phyloP scores from a whole-genome alignment of 164 flowering plant species.

The Vitis rotundifolia region DNA sequence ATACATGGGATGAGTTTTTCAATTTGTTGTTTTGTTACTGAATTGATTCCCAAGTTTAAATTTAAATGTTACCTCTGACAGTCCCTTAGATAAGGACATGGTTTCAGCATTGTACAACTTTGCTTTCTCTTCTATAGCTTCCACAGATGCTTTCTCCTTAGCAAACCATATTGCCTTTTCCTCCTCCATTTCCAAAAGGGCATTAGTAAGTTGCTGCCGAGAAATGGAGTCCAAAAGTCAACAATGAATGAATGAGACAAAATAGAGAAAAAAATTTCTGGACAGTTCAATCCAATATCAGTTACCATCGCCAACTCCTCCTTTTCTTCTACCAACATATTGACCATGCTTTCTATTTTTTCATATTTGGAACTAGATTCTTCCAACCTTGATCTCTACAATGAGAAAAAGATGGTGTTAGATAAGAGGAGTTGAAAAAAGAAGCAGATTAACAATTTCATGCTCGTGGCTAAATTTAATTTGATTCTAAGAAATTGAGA shows the following conservation, averaged over 20 bases:
- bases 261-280: background rate
- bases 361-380: conserved; percentile 44
- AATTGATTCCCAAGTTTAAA: background rate
- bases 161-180: conserved; percentile 84
- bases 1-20: too few relatives aligned
- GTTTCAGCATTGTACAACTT: conserved; percentile 47
- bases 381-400: conserved; percentile 50
- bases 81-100: conserved; percentile 38
- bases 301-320: conserved; percentile 90
- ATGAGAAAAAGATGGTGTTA: conserved; percentile 1
- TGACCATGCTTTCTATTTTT: conserved; percentile 42
- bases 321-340: conserved; percentile 58
- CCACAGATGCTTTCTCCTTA: conserved; percentile 69
- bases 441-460: background rate
- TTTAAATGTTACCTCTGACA: conserved; percentile 54
- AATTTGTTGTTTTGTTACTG: background rate
- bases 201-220: conserved; percentile 75
- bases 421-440: background rate
- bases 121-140: conserved; percentile 57
- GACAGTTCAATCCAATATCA: background rate
- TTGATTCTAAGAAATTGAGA: background rate
- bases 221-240: conserved; percentile 3
- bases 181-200: conserved; percentile 85
- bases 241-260: background rate
- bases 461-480: too few relatives aligned